Evolutionary conservation across 495 filamentous ascomycete genomes (phyloP).

Genomic region (Penicillium malachiteum): DNA sequence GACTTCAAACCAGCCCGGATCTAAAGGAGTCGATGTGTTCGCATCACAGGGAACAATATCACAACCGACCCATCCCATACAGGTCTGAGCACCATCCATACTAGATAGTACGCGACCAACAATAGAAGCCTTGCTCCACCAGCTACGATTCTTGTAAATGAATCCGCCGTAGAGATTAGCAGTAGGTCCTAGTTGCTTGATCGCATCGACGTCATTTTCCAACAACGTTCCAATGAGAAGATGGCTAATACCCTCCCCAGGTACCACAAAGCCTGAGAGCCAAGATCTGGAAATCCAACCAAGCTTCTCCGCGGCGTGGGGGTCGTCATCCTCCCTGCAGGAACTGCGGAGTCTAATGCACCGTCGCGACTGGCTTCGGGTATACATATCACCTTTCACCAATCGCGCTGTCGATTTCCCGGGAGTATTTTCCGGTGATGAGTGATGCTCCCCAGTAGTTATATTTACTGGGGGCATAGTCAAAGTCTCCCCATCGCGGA

Average conservation of each 20-base stretch:
- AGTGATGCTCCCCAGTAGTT: background rate
- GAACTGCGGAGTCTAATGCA: slow-evolving; percentile 27
- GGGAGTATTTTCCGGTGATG: background rate
- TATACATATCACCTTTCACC: slow-evolving; percentile 32
- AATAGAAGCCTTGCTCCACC: slow-evolving; percentile 80
- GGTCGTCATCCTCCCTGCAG: slow-evolving; percentile 11
- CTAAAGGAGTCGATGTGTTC: slow-evolving; percentile 30
- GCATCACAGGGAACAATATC: slow-evolving; percentile 46
- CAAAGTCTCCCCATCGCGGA: slow-evolving; percentile 13
- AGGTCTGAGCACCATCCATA: slow-evolving; percentile 63
- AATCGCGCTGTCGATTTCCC: background rate
- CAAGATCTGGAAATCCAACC: slow-evolving; percentile 85
- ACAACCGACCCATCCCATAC: slow-evolving; percentile 75
- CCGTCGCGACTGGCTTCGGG: slow-evolving; percentile 27
- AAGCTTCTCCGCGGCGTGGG: slow-evolving; percentile 20
- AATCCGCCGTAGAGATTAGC: slow-evolving; percentile 81
- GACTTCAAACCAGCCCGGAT: slow-evolving; percentile 67
- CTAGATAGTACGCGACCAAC: slow-evolving; percentile 74
- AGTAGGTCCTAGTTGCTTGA: slow-evolving; percentile 62
- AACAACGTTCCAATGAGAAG: slow-evolving; percentile 76
- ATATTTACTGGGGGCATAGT: slow-evolving; percentile 3
- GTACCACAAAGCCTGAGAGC: slow-evolving; percentile 74
- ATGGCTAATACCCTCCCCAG: slow-evolving; percentile 70
- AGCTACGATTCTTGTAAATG: slow-evolving; percentile 64
- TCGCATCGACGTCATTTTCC: slow-evolving; percentile 68